These are phyloP conservation scores for Diaporthe vexans DNA, from an alignment of 2,329 filamentous ascomycete genomes.

Conservation along the genomic window DNA sequence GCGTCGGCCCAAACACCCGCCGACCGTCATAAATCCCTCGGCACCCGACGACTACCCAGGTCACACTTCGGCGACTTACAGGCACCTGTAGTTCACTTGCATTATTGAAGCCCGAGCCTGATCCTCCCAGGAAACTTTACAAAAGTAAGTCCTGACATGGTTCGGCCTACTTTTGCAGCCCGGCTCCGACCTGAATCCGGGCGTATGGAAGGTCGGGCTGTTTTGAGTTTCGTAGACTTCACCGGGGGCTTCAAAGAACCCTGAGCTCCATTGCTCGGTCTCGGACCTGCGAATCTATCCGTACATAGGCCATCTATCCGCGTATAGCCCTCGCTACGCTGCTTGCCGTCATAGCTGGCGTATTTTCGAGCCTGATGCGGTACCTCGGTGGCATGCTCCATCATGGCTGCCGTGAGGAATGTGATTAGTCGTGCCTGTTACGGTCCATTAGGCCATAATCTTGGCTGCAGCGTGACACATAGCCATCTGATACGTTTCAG, in stretches of 20 bases:
- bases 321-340: neutral
- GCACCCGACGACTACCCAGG: neutral
- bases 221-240: neutral
- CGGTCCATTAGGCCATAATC: too few species aligned
- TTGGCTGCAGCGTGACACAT: neutral
- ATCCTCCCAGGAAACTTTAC: neutral
- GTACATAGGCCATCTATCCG: neutral
- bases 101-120: neutral
- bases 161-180: neutral
- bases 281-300: constrained; percentile 8
- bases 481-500: neutral
- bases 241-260: neutral
- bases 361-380: neutral
- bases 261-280: neutral
- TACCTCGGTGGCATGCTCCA: neutral
- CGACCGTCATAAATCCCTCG: neutral
- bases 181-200: neutral
- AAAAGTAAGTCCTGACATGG: neutral
- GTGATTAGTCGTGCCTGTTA: neutral
- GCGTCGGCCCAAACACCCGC: constrained; percentile 1
- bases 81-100: neutral
- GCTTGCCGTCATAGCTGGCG: neutral
- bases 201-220: neutral
- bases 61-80: neutral
- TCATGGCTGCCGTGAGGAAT: too few species aligned